Evolutionary conservation across 129 eudicot species (phyloP), one percentile per base, ranked within the genome.

Genomic region (Scalesia atractyloides): DNA sequence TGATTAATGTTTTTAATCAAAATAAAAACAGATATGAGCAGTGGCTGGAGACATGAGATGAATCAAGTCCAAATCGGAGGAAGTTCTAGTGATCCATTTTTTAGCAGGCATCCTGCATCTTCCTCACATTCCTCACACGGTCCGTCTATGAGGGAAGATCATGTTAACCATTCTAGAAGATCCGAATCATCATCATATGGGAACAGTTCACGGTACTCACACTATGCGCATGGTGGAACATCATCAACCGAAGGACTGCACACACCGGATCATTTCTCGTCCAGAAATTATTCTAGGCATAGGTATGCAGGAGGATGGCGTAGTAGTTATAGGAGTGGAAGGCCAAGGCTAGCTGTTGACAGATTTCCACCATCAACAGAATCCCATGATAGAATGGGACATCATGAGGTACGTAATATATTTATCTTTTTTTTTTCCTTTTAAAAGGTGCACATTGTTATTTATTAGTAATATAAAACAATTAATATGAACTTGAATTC

Each of bases 221-320:
- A 76, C 12, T 61, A 78, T 59, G 66, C 80, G 56, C 81, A 75
- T 75, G 89, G 71, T 26, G 77, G 76, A 46, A 57, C 76, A 13
- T 60, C 80, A 10, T 68, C 78, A n/a, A 66, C 70, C 9, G 61
- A 59, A 59, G 79, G 72, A 48, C 47, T 56, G 67, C 82, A 73
- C 17, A 0, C 84, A 49, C 56, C 64, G 1, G 78, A 58, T 19
- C 56, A 39, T 70, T 75, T 76, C 76, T 79, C 79, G 36, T 71
- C 86, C 33, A 82, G 84, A 79, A 66, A 82, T 76, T 60, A 85
- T 76, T 60, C 78, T 22, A 79, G 89, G 75, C 77, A 78, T 73
- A 72, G 66, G 13, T 62, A 72, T 65, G 65, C 78, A 1, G 67
- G 82, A 53, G 89, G 89, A 75, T 79, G 79, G 82, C 82, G 76